Conservation (phyloP, 805 yeast genomes). For the Kuraishia piskuri region DNA sequence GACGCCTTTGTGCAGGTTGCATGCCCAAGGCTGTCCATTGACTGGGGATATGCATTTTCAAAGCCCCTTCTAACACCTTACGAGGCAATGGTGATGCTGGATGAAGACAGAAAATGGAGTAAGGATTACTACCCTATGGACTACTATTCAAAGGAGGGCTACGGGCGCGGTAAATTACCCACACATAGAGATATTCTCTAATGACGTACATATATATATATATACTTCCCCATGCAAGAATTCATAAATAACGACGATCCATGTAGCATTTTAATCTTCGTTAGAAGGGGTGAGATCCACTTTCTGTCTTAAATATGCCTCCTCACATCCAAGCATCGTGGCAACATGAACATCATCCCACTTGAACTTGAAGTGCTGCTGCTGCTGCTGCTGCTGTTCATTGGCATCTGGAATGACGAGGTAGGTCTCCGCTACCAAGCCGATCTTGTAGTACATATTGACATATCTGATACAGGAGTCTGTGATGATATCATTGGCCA, state of each 20-base stretch:
- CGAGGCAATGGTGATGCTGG: slow-evolving; percentile 87
- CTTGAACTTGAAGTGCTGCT: slow-evolving; percentile 22
- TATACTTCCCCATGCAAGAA: background rate
- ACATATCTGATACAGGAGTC: slow-evolving; percentile 42
- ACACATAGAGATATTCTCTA: slow-evolving; percentile 9
- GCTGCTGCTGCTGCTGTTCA: slow-evolving; percentile 13
- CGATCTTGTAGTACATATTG: slow-evolving; percentile 33
- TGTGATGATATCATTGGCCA: slow-evolving; percentile 46
- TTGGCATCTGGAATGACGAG: slow-evolving; percentile 19
- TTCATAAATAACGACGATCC: background rate
- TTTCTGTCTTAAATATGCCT: slow-evolving; percentile 18
- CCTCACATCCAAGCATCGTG: slow-evolving; percentile 64
- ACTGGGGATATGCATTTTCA: slow-evolving; percentile 97
- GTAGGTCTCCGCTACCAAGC: slow-evolving; percentile 26
- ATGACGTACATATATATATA: slow-evolving; percentile 3
- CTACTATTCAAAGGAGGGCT: slow-evolving; percentile 82
- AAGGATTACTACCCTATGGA: slow-evolving; percentile 87
- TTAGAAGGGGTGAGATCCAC: slow-evolving; percentile 3
- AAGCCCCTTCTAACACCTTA: slow-evolving; percentile 92
- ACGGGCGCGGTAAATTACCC: slow-evolving; percentile 81
- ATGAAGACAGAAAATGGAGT: slow-evolving; percentile 58
- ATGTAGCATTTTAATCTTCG: slow-evolving; percentile 1
- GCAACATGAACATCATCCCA: slow-evolving; percentile 58
- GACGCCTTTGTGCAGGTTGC: slow-evolving; percentile 98
- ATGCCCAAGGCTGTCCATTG: slow-evolving; percentile 91